A percentile compares a stretch with the other conserved stretches of the same genome.
Evolutionary conservation across 768 basidiomycete species (phyloP).

Genomic region (Agaricus blazei): DNA sequence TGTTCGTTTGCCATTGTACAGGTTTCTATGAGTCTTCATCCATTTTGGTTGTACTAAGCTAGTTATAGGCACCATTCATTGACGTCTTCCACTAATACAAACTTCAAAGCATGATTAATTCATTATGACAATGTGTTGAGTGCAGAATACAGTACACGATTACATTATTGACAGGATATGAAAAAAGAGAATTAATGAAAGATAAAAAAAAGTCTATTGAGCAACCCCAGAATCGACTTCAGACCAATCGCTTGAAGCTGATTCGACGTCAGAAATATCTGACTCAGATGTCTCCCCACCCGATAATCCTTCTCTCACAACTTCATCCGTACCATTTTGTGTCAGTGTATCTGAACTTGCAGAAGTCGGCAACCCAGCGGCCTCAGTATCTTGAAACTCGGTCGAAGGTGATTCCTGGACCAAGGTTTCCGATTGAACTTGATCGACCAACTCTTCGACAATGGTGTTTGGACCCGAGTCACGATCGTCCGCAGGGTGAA

Average conservation of each 20-base stretch:
- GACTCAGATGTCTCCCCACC: not conserved
- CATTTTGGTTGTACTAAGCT: not conserved
- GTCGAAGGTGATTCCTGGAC: no score
- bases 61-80: not conserved
- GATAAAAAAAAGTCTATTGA: not conserved
- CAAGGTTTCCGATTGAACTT: no score
- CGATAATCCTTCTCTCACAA: not conserved
- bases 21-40: not conserved
- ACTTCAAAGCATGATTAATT: not conserved
- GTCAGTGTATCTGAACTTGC: no score
- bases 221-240: not conserved
- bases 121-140: not conserved
- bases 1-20: constrained; percentile 3
- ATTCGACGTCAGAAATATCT: not conserved
- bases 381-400: no score
- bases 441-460: not conserved
- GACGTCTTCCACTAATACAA: not conserved
- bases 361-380: no score
- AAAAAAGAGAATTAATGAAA: not conserved
- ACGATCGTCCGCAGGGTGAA: not conserved
- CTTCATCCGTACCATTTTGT: not conserved
- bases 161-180: not conserved
- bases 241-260: constrained; percentile 4
- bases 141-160: not conserved
- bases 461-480: not conserved